These are phyloP conservation scores for Exophiala viscosa DNA, from an alignment of 2,329 filamentous ascomycete species.

Conservation along the genomic window DNA sequence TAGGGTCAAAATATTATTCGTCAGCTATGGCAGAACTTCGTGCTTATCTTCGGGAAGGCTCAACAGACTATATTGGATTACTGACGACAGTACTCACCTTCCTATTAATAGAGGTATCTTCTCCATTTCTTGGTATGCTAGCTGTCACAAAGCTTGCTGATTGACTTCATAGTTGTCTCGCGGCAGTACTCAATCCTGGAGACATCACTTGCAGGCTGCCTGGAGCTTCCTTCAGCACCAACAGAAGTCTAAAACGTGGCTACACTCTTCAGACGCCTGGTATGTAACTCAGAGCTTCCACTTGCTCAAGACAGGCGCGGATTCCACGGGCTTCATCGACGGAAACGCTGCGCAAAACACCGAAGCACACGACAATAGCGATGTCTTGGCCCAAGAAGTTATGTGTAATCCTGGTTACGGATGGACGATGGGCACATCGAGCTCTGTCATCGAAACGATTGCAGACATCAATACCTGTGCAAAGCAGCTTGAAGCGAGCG, in stretches of 20 bases:
- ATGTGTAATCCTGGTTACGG: not conserved
- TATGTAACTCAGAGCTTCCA: slow-evolving; percentile 6
- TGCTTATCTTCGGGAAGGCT: not conserved
- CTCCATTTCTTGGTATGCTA: not conserved
- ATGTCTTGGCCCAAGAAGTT: not conserved
- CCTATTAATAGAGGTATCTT: not conserved
- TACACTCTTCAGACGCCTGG: not conserved
- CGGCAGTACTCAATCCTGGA: not conserved
- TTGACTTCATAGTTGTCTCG: not conserved
- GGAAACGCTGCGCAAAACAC: not conserved
- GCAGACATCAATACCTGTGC: not conserved
- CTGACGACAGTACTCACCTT: slow-evolving; percentile 3
- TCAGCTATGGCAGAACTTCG: slow-evolving; percentile 4
- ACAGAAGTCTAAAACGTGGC: not conserved
- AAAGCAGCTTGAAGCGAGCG: not conserved
- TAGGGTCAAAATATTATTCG: not conserved
- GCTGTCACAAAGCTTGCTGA: not conserved
- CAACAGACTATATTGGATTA: not conserved
- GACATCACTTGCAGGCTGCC: not conserved
- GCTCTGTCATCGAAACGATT: not conserved
- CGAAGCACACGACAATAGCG: not conserved
- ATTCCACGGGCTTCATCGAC: not conserved
- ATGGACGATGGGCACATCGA: not conserved
- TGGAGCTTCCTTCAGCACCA: slow-evolving; percentile 3
- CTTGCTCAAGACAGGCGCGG: slow-evolving; percentile 1